Evolutionary conservation across 352 stramenopile species (phyloP), one percentile per base, ranked within the genome.

Genomic region (Phytophthora quininea): DNA sequence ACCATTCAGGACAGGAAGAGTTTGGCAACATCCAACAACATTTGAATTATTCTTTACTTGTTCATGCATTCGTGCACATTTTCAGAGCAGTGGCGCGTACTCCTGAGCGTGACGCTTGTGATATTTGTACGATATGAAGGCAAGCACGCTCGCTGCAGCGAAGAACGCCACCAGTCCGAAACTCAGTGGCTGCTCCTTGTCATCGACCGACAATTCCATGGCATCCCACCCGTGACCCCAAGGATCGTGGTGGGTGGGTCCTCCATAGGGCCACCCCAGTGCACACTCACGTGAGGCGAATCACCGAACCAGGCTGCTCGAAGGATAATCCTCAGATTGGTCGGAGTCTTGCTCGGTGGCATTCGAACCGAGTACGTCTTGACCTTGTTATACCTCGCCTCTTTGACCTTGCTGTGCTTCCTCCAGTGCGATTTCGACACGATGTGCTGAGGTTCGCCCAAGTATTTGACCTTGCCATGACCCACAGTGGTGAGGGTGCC

Each of bases 401-500:
- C 47, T n/a, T 69, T 73, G 35, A 73, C 43, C 12, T 73, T 65
- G 43, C 66, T 73, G 66, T 73, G 66, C 31, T 70, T 73, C 24
- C 61, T 62, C 59, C 69, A 73, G 27, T 45, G 54, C 7, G 57
- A 61, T 27, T 53, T 64, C 40, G 60, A 55, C n/a, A 80, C 69
- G 40, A 63, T 63, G 43, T 54, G 64, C 6, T 73, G 75, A 30
- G 49, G 50, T 1, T 54, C 55, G 48, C 67, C 67, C 14, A 76
- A 69, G 54, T 86, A 86, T 42, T 69, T 76, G 37, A 84, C 49
- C 0, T 62, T 69, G 6, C 66, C 66, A 7, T 56, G 47, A 38
- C 66, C 66, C 2, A 73, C 59, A 2, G 67, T 63, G 1, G 63
- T 64, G 3, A 79, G 71, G 0, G 62, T 69, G 32, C 70, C 48